These are phyloP conservation scores for Cyberlindnera saturnus DNA, from an alignment of 805 yeast species.

Conservation along the genomic window DNA sequence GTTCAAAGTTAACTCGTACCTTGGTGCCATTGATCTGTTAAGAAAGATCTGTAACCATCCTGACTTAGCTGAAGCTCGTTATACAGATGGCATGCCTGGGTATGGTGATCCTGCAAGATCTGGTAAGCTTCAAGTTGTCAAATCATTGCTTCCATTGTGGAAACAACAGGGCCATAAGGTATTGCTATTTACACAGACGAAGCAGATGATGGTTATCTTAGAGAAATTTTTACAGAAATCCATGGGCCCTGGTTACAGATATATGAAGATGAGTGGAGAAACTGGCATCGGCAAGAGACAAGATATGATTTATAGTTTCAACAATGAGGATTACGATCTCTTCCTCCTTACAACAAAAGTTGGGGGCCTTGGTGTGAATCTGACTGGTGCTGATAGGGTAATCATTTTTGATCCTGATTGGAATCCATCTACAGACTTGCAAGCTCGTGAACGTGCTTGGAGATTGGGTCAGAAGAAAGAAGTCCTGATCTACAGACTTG, in stretches of 20 bases:
- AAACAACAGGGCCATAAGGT: conserved; percentile 68
- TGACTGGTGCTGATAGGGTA: conserved; percentile 93
- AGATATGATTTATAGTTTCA: conserved; percentile 72
- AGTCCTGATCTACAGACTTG: conserved; percentile 82
- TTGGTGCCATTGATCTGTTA: conserved; percentile 84
- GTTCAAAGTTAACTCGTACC: conserved; percentile 66
- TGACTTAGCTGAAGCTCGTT: conserved; percentile 55
- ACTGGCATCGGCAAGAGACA: conserved; percentile 79
- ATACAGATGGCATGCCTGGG: conserved; percentile 22
- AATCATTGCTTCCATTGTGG: conserved; percentile 73
- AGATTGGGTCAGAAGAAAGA: conserved; percentile 90
- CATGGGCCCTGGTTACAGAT: conserved; percentile 34
- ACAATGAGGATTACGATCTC: conserved; percentile 52
- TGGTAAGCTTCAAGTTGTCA: conserved; percentile 89
- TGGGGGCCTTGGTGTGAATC: conserved; percentile 91
- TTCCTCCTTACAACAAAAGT: conserved; percentile 90
- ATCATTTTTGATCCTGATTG: conserved; percentile 96
- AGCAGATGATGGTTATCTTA: conserved; percentile 88
- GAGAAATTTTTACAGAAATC: conserved; percentile 54
- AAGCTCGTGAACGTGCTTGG: conserved; percentile 97
- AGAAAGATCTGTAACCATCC: conserved; percentile 97
- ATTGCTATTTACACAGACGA: conserved; percentile 83
- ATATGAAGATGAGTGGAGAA: conserved; percentile 89
- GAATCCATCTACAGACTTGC: conserved; percentile 97
- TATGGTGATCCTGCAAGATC: conserved; percentile 60